phyloP scores from a whole-genome alignment of 257 asterid genomes.

The Gynochthodes officinalis region DNA sequence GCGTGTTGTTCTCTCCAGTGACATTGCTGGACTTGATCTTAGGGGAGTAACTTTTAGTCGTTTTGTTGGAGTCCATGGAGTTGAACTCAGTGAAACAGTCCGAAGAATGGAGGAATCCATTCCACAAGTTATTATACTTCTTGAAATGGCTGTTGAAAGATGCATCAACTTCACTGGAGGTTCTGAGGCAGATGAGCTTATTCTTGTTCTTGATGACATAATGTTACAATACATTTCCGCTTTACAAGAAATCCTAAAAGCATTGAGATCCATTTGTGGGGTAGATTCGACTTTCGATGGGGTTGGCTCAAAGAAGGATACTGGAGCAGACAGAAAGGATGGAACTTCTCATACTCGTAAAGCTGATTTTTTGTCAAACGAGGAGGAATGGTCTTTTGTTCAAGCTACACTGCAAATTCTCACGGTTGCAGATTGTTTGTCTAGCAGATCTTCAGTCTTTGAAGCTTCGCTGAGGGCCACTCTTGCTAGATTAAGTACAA shows the following conservation, averaged over 20 bases:
- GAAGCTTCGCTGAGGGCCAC: conserved; percentile 96
- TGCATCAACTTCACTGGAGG: conserved; percentile 95
- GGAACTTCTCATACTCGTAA: conserved; percentile 58
- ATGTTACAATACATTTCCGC: conserved; percentile 78
- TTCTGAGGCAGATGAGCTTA: conserved; percentile 89
- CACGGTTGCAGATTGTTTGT: conserved; percentile 82
- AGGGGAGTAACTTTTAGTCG: conserved; percentile 84
- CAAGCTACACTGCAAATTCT: conserved; percentile 98
- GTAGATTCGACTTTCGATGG: conserved; percentile 51
- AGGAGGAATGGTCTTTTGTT: conserved; percentile 98
- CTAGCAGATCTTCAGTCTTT: conserved; percentile 90
- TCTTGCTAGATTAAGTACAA: conserved; percentile 90
- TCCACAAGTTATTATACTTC: conserved; percentile 79
- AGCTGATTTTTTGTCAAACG: conserved; percentile 69
- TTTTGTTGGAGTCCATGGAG: conserved; percentile 87
- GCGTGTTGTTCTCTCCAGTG: conserved; percentile 75
- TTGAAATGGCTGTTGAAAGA: conserved; percentile 96
- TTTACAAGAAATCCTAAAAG: conserved; percentile 83
- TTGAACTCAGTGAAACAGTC: conserved; percentile 97
- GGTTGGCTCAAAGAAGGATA: conserved; percentile 64
- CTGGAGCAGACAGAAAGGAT: conserved; percentile 70
- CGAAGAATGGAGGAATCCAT: conserved; percentile 97
- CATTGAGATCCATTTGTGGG: conserved; percentile 84
- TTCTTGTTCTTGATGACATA: conserved; percentile 82
- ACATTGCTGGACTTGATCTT: conserved; percentile 82